Base-by-base conservation (phyloP, 2,329 filamentous ascomycete species). In the Atkinsonella texensis region DNA sequence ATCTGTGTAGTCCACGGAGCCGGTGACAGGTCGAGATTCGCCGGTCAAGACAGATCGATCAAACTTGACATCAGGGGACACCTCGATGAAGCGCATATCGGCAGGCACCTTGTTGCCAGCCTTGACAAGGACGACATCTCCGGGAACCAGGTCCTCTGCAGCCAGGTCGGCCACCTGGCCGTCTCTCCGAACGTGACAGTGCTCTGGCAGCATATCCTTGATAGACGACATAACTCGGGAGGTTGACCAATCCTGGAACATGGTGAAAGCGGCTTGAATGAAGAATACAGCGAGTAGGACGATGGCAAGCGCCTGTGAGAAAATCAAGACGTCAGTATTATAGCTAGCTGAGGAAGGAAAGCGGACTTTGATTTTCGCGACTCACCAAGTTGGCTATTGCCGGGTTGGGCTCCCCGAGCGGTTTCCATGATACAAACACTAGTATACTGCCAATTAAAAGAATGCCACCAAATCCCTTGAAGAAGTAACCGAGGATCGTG, bases 181-280 rank as follows among this genome's bases (percentile, higher is more conserved):
- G 56, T 86, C 77, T 18, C 85, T 78, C 7, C 85, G 67, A 8
- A 85, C 74, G 28, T 82, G 70, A 58, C 83, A 87, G 53, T 81
- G 74, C 58, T 88, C 85, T 0, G 86, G 86, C n/a, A 90, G 73
- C 85, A 90, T 87, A 17, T 77, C 83, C 46, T 83, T 86, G 62
- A 90, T 90, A 0, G 84, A 87, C 17, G 81, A 79, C 87, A 90
- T 90, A 51, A 89, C 85, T 5, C 82, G 73, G 1, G 79, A 84
- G 0, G 84, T 85, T 2, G 84, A 87, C 79, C 85, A 90, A 62
- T 90, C 86, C 60, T 84, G 80, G 72, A 76, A 85, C 60, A 78
- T 77, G 60, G 83, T 83, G 68, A 89, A 89, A 2, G 71, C 77
- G 15, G 83, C 85, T 59, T 85, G 80, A 41, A 84, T 78, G 56